Conservation (phyloP, 768 basidiomycete species). For the Leucosporidium yakuticum region DNA sequence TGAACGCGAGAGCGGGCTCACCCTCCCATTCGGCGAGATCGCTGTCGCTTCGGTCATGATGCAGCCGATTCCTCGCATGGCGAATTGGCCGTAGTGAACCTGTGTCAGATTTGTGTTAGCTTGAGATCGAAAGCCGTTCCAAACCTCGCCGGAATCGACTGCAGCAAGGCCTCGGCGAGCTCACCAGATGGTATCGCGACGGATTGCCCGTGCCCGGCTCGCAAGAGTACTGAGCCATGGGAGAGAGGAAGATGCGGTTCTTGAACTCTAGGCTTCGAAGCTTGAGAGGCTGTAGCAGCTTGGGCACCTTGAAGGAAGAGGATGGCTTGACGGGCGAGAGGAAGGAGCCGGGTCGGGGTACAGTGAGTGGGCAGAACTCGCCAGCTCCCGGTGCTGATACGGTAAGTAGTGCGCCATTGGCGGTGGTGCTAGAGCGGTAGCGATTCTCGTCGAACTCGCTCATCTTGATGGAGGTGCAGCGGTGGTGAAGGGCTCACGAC, state of each 20-base stretch:
- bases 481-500: not conserved
- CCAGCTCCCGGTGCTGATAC: not conserved
- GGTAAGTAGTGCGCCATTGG: not conserved
- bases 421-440: not conserved
- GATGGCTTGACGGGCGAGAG: not conserved
- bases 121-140: not conserved
- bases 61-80: not conserved
- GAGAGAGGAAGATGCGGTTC: not conserved
- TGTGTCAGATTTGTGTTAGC: not conserved
- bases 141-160: too few species aligned
- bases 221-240: slow-evolving; percentile 2
- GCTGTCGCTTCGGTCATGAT: slow-evolving; percentile 3
- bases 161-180: not conserved
- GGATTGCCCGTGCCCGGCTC: not conserved
- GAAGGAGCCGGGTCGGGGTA: not conserved
- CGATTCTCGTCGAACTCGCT: not conserved
- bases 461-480: not conserved
- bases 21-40: slow-evolving; percentile 1
- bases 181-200: not conserved
- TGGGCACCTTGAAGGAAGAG: not conserved
- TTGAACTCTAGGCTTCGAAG: not conserved
- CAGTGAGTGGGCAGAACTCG: not conserved
- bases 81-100: slow-evolving; percentile 3
- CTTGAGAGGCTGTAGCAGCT: not conserved
- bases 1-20: not conserved